These are phyloP conservation scores for Raphidocelis subcapitata DNA, from an alignment of 139 green algal genomes.

Conservation along the genomic window DNA sequence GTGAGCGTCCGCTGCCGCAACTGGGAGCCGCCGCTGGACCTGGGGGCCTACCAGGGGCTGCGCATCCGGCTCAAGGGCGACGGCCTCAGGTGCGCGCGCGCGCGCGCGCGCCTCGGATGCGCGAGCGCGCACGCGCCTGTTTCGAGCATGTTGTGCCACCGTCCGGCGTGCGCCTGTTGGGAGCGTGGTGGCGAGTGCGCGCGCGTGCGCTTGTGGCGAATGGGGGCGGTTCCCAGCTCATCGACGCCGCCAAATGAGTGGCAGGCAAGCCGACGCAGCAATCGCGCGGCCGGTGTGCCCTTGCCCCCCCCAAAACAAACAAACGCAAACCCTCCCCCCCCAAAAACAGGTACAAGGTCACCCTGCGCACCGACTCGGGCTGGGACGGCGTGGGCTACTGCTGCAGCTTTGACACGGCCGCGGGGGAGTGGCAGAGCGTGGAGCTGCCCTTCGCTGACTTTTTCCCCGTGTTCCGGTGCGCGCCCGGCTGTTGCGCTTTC, in stretches of 20 bases:
- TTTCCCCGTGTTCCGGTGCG: constrained; percentile 76
- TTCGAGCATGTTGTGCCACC: constrained; percentile 40
- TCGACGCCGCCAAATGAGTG: no score
- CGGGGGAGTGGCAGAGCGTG: constrained; percentile 71
- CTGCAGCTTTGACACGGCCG: constrained; percentile 73
- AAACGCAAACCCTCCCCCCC: no score
- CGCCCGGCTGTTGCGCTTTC: no score
- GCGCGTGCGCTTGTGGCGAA: no score
- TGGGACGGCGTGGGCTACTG: constrained; percentile 90
- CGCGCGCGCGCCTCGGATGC: no score
- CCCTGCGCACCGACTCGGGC: constrained; percentile 68
- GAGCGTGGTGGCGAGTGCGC: no score
- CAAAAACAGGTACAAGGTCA: constrained; percentile 96
- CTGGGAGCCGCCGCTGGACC: constrained; percentile 72
- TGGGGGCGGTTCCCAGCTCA: no score
- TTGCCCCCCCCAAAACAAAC: no score
- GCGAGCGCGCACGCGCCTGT: not conserved
- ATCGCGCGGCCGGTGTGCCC: no score
- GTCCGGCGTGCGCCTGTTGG: no score
- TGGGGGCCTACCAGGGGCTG: constrained; percentile 75
- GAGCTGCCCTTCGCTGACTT: constrained; percentile 83
- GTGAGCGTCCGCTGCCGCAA: constrained; percentile 82
- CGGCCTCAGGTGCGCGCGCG: constrained; percentile 2
- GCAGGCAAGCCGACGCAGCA: no score
- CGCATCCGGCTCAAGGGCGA: constrained; percentile 59